Evolutionary conservation across 371 early-diverging fungal genomes (phyloP).

Genomic region (Quaeritorhiza haematococci): DNA sequence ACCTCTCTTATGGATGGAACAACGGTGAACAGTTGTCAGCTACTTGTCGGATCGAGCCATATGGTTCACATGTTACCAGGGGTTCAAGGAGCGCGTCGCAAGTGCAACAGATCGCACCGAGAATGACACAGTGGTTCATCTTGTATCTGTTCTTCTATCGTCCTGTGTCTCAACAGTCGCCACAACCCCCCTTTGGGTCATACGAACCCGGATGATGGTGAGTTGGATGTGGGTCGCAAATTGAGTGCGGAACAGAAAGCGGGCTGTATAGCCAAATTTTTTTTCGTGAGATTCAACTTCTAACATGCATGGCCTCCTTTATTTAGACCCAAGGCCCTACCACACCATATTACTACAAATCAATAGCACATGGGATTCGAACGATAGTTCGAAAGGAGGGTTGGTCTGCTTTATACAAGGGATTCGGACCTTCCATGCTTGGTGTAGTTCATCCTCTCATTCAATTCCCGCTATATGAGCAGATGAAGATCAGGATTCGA

Average conservation of each 20-base stretch:
- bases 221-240: too few species aligned
- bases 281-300: too few species aligned
- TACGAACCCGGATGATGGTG: constrained; percentile 88
- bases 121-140: constrained; percentile 49
- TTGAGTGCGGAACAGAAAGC: too few species aligned
- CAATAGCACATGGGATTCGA: constrained; percentile 21
- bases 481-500: constrained; percentile 53
- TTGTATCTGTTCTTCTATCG: constrained; percentile 83
- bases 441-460: constrained; percentile 91
- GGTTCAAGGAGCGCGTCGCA: constrained; percentile 13
- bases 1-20: too few species aligned
- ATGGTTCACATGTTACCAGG: constrained; percentile 30
- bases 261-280: too few species aligned
- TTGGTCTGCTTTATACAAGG: constrained; percentile 43
- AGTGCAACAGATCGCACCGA: constrained; percentile 2
- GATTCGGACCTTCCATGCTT: constrained; percentile 81
- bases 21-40: too few species aligned
- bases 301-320: too few species aligned
- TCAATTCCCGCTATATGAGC: constrained; percentile 94
- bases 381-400: constrained; percentile 35
- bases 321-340: constrained; percentile 1
- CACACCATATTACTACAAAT: constrained; percentile 26
- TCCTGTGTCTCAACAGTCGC: constrained; percentile 70
- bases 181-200: constrained; percentile 92
- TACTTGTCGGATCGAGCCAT: constrained; percentile 30